These are phyloP conservation scores for Sporothrix schenckii DNA, from an alignment of 2,329 filamentous ascomycete species.

Conservation along the genomic window DNA sequence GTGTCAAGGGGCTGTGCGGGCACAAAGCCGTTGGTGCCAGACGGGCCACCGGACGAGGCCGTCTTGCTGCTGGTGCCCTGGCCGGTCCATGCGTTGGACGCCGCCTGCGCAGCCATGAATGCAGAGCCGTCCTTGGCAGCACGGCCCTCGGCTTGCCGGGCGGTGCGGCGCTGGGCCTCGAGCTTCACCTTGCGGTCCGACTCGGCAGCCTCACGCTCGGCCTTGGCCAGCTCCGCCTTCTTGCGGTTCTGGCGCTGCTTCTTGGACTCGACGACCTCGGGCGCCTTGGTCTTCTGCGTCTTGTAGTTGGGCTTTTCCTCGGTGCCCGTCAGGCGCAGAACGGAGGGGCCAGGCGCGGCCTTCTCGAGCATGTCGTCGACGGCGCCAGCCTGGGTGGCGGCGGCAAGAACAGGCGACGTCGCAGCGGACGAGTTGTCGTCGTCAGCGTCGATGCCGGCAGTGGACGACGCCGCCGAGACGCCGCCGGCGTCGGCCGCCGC, in stretches of 20 bases:
- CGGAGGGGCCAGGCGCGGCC: conserved; percentile 65
- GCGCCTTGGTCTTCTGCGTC: conserved; percentile 61
- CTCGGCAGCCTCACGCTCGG: conserved; percentile 74
- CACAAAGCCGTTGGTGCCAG: conserved; percentile 44
- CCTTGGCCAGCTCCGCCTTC: conserved; percentile 82
- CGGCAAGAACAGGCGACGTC: conserved; percentile 63
- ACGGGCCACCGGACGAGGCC: conserved; percentile 42
- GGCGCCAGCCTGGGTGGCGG: conserved; percentile 62
- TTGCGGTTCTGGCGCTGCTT: conserved; percentile 92
- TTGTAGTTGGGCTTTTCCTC: conserved; percentile 59
- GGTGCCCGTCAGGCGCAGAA: conserved; percentile 75
- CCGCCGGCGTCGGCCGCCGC: conserved; percentile 46
- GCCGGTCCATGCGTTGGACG: conserved; percentile 46
- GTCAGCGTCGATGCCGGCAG: conserved; percentile 73
- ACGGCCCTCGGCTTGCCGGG: conserved; percentile 79
- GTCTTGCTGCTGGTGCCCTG: conserved; percentile 47
- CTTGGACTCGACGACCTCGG: conserved; percentile 78
- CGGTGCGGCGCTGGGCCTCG: conserved; percentile 81
- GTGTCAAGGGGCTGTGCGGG: conserved; percentile 61
- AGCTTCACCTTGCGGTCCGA: conserved; percentile 72
- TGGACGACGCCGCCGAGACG: conserved; percentile 67
- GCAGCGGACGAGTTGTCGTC: conserved; percentile 75
- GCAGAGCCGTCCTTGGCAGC: conserved; percentile 77
- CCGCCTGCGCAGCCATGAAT: conserved; percentile 51
- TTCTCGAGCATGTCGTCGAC: conserved; percentile 92